Base-by-base conservation (phyloP, 2,329 filamentous ascomycete genomes). In the Davidsoniella neocaledoniae region DNA sequence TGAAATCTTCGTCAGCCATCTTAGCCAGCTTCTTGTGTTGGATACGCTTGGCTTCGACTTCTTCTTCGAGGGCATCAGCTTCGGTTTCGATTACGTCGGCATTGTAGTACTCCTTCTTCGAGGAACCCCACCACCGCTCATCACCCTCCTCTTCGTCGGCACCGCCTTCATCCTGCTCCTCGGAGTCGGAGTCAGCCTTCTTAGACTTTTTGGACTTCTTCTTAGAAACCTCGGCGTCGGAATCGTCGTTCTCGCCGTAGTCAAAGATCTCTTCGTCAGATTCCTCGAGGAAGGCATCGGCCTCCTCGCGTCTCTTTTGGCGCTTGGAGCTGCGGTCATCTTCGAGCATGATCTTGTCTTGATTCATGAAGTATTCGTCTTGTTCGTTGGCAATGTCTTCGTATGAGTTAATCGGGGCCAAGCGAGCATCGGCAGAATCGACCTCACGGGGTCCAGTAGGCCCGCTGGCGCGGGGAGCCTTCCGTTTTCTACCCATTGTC, bases 311-410 rank as follows among this genome's bases (percentile, higher is more conserved):
- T 57, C 79, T 82, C 58, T 81, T 78, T 59, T 80, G 73, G 56
- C 85, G 79, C 68, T 95, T 95, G 26, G 79, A 79, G 38, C 77
- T 75, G 12, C 82, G 85, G 33, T 74, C 82, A 56, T 94, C 86
- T 26, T 94, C 86, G 37, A 98, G 73, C 59, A 90, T 66, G 55
- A 98, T 79, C 60, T 85, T 82, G 65, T 98, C 91, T 56, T 83
- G 77, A 55, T 88, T 82, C 53, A 88, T 71, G 59, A 90, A 86
- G 63, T 94, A 94, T 62, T 94, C 86, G 63, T 98, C 91, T 63
- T 94, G 86, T 1, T 87, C 93, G 62, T 95, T 82, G 56, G 88
- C 86, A 57, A 98, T 81, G 65, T 94, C 86, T 64, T 90, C 80
- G 63, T 75, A 90, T 2, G 76, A 80, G 43, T 64, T 70, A 58